Evolutionary conservation across 805 yeast genomes (phyloP).

Genomic region (Yamadazyma insecticola): DNA sequence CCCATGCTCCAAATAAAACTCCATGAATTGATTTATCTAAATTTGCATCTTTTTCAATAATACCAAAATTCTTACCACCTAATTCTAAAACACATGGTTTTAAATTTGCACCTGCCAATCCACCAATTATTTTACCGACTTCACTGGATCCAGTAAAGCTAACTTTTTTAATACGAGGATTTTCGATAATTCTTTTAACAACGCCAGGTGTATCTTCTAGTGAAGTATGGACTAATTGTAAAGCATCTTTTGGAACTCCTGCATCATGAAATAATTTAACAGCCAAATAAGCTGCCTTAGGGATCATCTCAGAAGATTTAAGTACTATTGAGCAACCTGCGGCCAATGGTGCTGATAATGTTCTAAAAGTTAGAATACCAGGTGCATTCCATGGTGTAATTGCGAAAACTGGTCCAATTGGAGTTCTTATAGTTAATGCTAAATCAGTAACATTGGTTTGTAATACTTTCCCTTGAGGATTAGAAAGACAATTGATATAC

Average conservation of each 20-base stretch:
- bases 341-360: constrained; percentile 40
- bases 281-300: constrained; percentile 25
- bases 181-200: constrained; percentile 17
- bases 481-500: constrained; percentile 17
- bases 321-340: constrained; percentile 47
- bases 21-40: constrained; percentile 23
- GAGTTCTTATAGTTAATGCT: constrained; percentile 29
- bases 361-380: constrained; percentile 32
- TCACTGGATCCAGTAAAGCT: constrained; percentile 45
- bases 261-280: constrained; percentile 30
- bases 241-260: constrained; percentile 33
- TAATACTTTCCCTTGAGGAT: constrained; percentile 14
- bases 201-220: constrained; percentile 18
- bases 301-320: constrained; percentile 38
- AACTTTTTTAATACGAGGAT: constrained; percentile 27
- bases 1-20: constrained; percentile 32
- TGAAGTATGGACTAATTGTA: constrained; percentile 29
- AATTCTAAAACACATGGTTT: constrained; percentile 42
- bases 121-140: constrained; percentile 34
- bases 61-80: constrained; percentile 41
- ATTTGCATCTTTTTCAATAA: constrained; percentile 31
- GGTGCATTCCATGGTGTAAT: constrained; percentile 51
- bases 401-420: constrained; percentile 43
- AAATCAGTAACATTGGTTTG: constrained; percentile 11
- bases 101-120: constrained; percentile 28